Conservation (phyloP, 306 rosid species). For the Purshia tridentata region DNA sequence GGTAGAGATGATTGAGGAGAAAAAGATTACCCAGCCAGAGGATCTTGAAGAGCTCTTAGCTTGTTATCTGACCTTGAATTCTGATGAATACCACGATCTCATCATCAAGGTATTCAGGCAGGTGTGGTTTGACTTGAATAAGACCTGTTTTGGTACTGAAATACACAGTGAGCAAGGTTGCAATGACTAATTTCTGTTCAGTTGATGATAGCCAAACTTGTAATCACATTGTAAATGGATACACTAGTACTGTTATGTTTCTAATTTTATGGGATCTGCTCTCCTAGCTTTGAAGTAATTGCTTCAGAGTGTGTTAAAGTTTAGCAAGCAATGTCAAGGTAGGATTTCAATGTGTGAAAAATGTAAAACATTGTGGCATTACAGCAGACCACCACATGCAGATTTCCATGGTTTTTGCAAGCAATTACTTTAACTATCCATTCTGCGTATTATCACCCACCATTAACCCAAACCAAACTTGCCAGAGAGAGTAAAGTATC, state of each 20-base stretch:
- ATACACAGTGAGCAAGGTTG: slow-evolving; percentile 29
- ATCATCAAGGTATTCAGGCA: slow-evolving; percentile 82
- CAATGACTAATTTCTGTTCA: slow-evolving; percentile 29
- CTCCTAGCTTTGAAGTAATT: neutral
- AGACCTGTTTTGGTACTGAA: slow-evolving; percentile 37
- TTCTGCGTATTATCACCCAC: too few species aligned
- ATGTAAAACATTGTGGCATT: neutral
- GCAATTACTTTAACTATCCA: too few species aligned
- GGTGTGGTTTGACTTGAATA: slow-evolving; percentile 78
- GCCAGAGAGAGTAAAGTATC: too few species aligned
- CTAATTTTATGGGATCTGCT: neutral
- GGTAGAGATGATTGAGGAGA: slow-evolving; percentile 86
- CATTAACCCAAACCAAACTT: too few species aligned
- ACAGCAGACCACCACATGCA: too few species aligned
- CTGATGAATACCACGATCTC: slow-evolving; percentile 78
- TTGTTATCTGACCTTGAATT: slow-evolving; percentile 80
- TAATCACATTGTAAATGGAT: slow-evolving; percentile 8
- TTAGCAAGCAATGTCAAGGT: neutral
- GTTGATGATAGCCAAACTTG: slow-evolving; percentile 13
- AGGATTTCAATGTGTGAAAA: slow-evolving; percentile 1
- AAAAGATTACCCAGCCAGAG: slow-evolving; percentile 49
- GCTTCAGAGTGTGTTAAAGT: slow-evolving; percentile 4
- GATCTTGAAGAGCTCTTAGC: slow-evolving; percentile 87
- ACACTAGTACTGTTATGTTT: neutral
- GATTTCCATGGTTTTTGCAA: neutral